Base-by-base conservation (phyloP, 2,329 filamentous ascomycete species). In the Aspergillus sergii region DNA sequence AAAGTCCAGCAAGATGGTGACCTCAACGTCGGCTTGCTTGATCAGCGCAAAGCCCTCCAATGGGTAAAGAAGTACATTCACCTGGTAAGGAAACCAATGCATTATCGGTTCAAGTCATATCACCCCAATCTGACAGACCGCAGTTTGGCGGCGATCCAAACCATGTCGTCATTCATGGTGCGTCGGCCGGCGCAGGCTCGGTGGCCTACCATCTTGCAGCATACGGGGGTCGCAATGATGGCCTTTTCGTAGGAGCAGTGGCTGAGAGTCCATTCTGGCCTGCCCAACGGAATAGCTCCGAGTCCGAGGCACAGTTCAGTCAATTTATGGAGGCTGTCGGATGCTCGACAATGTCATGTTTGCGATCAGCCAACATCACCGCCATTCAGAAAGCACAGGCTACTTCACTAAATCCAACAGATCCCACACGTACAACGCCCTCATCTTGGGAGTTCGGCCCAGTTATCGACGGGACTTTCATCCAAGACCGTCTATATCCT, bases 11-110 rank as follows among this genome's bases (percentile, higher is more conserved):
- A 77, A 6, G 77, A 86, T 66, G 88, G 88, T 0, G 81, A 84
- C 56, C 79, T 90, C 10, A 91, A 91, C 69, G 86, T 79, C 2
- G 89, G 89, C 0, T 73, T 91, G 9, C 78, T 89, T 3, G 89
- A 91, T 68, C 88, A 91, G 75, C 80, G 87, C 21, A 81, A 85
- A 30, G 78, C 85, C 2, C 73, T 91, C 53, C 72, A 84, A 57
- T 91, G 89, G 89, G 83, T 90, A 0, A 81, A 86, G 69, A 76
- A 82, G 41, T 79, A 91, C 63, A 89, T 91, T 48, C 63, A 62
- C 6, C 62, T 69, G 26, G 67, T 68, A 65, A 14, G 54, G 16
- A 16, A 60, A n/a, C 11, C 14, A 2, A 51, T 6, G 12, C 23
- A n/a, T 9, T 4, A 8, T 9, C 4, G 4, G 1, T 28, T 50